Base-by-base conservation (phyloP, 2,329 filamentous ascomycete genomes). In the Coleophoma crateriformis region DNA sequence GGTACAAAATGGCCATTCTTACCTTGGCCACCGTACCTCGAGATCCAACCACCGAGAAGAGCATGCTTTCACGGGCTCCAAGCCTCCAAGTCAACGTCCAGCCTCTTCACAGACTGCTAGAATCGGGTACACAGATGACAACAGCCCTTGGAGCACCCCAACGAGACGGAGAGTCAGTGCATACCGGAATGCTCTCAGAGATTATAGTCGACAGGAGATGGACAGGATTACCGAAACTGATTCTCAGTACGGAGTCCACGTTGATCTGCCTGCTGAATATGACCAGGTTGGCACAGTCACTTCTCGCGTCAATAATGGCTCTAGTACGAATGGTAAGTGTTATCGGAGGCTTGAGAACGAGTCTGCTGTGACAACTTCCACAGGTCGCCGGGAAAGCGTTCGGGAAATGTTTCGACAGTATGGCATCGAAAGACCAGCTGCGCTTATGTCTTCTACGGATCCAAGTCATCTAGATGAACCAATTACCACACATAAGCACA, bases 401-500 rank as follows among this genome's bases (percentile, higher is more conserved):
- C 64, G 73, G 45, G 68, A 75, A 7, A 65, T 79, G 10, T 77
- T 77, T 52, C 67, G 71, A 35, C 66, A 72, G 39, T 71, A 75
- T 57, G 67, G 71, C 2, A 69, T 78, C 49, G 67, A 71, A 20
- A 66, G 67, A 17, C 75, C 76, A 33, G 60, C 67, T 32, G 71
- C 72, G 46, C 52, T 63, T 45, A 52, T 54, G 10, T 45, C 54
- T 19, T 47, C 49, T 42, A 49, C 48, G 35, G 46, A 50, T 48
- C 39, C 38, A 44, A 38, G 44, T 39, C 27, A 27, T 27, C 27
- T 27, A 27, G 27, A 27, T 7, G 27, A 27, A 27, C 8, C 8
- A 27, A 27, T 27, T 2, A 3, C 27, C 7, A 7, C 27, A 27
- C 8, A 27, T 27, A 27, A 7, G 8, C 27, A 10, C 7, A 27